A percentile compares a stretch with the other conserved stretches of the same genome.
Conservation (phyloP, 805 yeast species). For the Ogataea dorogensis region DNA sequence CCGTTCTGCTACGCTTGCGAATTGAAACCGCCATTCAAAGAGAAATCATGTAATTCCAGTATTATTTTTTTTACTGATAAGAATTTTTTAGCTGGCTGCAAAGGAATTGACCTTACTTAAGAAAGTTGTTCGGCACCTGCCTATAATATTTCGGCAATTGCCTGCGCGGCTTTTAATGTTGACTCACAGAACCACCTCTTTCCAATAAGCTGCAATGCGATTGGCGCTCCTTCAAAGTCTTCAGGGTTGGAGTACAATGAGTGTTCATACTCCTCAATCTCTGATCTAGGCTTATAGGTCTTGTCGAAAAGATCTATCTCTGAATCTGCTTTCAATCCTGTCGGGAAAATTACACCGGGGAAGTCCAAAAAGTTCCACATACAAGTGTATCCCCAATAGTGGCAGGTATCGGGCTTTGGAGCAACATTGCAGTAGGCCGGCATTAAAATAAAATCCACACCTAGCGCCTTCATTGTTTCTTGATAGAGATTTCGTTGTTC, state of each 20-base stretch:
- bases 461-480: slow-evolving; percentile 45
- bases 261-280: slow-evolving; percentile 34
- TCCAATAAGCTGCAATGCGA: slow-evolving; percentile 50
- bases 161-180: slow-evolving; percentile 44
- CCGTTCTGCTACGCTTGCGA: slow-evolving; percentile 17
- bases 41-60: too few species aligned
- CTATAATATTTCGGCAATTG: slow-evolving; percentile 32
- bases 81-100: not conserved
- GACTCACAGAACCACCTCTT: slow-evolving; percentile 50
- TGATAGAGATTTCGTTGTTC: slow-evolving; percentile 49
- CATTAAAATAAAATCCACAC: slow-evolving; percentile 57
- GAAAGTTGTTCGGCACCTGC: too few species aligned
- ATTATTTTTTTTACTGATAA: too few species aligned
- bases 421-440: slow-evolving; percentile 69
- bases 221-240: slow-evolving; percentile 45
- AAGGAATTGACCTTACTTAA: too few species aligned
- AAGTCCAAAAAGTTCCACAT: slow-evolving; percentile 67
- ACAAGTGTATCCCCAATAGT: slow-evolving; percentile 74
- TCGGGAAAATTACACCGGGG: slow-evolving; percentile 60
- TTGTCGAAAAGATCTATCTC: slow-evolving; percentile 22
- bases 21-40: not conserved
- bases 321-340: slow-evolving; percentile 50
- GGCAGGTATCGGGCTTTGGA: slow-evolving; percentile 55
- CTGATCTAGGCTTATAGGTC: slow-evolving; percentile 19
- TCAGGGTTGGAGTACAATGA: slow-evolving; percentile 29